Evolutionary conservation across 352 stramenopile species (phyloP), one percentile per base, ranked within the genome.

Genomic region (Pythium sukuiense): DNA sequence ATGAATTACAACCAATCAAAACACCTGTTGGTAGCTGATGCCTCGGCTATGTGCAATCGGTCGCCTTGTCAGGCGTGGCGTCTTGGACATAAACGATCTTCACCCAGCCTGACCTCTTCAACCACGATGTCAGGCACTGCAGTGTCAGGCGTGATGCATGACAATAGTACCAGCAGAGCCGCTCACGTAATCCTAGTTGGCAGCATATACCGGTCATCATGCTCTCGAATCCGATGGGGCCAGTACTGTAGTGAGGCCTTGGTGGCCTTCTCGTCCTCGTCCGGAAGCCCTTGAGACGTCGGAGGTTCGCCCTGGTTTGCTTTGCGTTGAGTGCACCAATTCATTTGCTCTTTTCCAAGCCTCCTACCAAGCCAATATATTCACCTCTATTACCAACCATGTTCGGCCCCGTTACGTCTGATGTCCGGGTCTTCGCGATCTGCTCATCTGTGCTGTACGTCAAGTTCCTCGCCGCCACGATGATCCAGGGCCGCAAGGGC

Each of bases 391-490:
- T 24, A 5, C 49, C 12, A 16, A 35, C 32, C 30, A 54, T 62
- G 39, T 48, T 62, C 37, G 39, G 27, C 13, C 27, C 56, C 37
- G 27, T 54, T 8, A 62, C 37, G 2, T 29, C 26, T 6, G 55
- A 69, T 54, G 52, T 46, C 45, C 24, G 37, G 0, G 27, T 58
- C 26, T 50, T 76, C 11, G 46, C 48, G 32, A 29, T 77, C 26
- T 79, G 74, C 50, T 58, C 68, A 6, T 66, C 67, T 2, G 61
- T 76, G 35, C 74, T 87, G 37, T 89, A 86, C 69, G 49, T 81
- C 76, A 86, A 87, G 71, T 84, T 85, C 64, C 39, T 87, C 53
- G 73, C 32, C 3, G 70, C 74, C n/a, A 73, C 74, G 27, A 81
- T 82, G 61, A 71, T 80, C 35, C 78, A 87, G 16, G 76, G 66